Base-by-base conservation (phyloP, 2,329 filamentous ascomycete genomes). In the Claviceps sp. region DNA sequence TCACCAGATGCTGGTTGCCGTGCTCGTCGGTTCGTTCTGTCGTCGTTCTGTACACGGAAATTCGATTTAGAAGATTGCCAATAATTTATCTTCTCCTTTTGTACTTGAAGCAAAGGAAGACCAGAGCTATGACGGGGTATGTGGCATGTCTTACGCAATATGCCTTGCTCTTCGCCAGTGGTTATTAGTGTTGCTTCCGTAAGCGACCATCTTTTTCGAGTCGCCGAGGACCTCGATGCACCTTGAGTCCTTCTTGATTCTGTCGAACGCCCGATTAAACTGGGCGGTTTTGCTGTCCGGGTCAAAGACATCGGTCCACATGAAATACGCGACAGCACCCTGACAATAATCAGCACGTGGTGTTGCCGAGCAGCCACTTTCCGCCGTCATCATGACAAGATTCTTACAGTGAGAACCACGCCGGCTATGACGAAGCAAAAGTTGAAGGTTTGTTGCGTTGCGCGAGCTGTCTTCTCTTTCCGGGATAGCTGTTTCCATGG, bases 401-500 rank as follows among this genome's bases (percentile, higher is more conserved):
- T 18, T 16, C 76, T 56, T 74, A 88, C 86, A 38, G 90, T 95
- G 59, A 91, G 72, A 37, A 82, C 76, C 11, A 90, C 69, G 26
- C 91, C 91, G 7, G 84, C 73, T 1, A 88, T 59, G 8, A 96
- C 81, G 56, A 96, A 69, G 58, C 84, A 76, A 58, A 95, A 81
- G 68, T 97, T 96, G 72, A 95, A 85, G 16, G 84, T 86, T 67
- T 96, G 91, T 67, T 96, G 90, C 0, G 88, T 91, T 8, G 88
- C 86, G 41, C 91, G 79, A 24, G 85, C 85, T 2, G 83, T 82
- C 67, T 95, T 96, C 65, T 96, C 91, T 47, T 72, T 72, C 0
- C 70, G 72, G 1, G 84, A 88, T 2, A 97, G 77, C 51, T 93
- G 76, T 3, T 73, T 76, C 91, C 91, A 97, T 4, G 82, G 80